Conservation (phyloP, 768 basidiomycete genomes). For the Xerocomus potaroensis region DNA sequence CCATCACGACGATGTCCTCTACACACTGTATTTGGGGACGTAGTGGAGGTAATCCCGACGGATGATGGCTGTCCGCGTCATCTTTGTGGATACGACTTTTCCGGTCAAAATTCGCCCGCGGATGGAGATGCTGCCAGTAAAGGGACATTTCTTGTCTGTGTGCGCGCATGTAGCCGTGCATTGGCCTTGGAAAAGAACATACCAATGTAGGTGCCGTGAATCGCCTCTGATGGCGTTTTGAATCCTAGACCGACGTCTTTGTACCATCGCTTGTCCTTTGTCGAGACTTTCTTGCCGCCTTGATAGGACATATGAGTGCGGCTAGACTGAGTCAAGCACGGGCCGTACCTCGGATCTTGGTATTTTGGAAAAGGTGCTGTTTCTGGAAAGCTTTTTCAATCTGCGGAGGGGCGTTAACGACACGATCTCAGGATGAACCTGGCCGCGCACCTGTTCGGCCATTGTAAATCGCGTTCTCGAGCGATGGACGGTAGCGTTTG, state of each 20-base stretch:
- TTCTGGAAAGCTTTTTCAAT: constrained; percentile 98
- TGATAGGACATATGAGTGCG: constrained; percentile 16
- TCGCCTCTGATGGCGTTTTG: constrained; percentile 94
- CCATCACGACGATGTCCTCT: background rate
- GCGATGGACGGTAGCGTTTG: constrained; percentile 1
- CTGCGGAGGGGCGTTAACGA: constrained; percentile 35
- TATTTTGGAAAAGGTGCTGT: constrained; percentile 97
- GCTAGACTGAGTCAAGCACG: constrained; percentile 4
- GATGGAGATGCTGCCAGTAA: constrained; percentile 95
- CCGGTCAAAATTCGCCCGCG: constrained; percentile 98
- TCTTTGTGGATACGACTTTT: constrained; percentile 97
- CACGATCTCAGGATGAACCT: background rate
- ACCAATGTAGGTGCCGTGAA: constrained; percentile 96
- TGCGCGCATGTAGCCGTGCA: background rate
- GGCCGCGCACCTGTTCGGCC: constrained; percentile 55
- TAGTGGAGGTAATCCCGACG: constrained; percentile 94
- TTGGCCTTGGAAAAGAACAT: constrained; percentile 30
- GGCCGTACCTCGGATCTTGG: constrained; percentile 82
- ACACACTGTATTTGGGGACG: constrained; percentile 97
- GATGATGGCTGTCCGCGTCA: constrained; percentile 98
- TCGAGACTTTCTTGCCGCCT: constrained; percentile 86
- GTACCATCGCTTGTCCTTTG: constrained; percentile 97
- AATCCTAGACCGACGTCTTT: constrained; percentile 97
- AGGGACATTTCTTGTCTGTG: constrained; percentile 99
- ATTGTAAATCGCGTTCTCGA: constrained; percentile 33